Percentiles rank a stretch among this genome's conserved stretches.
These are phyloP conservation scores for Barbatosphaeria neglecta DNA, from an alignment of 495 filamentous ascomycete genomes.

Conservation along the genomic window DNA sequence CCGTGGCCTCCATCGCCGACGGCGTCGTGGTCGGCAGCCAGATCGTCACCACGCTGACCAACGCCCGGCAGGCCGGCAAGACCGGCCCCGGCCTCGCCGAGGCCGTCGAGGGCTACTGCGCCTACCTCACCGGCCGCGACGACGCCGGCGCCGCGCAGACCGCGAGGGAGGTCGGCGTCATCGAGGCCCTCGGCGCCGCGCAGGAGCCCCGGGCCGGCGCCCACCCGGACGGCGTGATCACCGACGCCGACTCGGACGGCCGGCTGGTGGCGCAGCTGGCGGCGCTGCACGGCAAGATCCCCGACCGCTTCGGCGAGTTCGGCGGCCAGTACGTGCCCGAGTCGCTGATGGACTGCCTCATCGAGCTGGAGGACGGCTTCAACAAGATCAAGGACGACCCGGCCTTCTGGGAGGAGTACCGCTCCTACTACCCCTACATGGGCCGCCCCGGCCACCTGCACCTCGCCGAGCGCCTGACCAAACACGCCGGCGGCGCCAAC, in stretches of 20 bases:
- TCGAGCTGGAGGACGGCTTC: slow-evolving; percentile 87
- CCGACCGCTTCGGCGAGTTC: slow-evolving; percentile 88
- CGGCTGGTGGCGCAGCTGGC: slow-evolving; percentile 34
- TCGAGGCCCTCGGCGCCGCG: slow-evolving; percentile 47
- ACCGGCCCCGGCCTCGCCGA: slow-evolving; percentile 37
- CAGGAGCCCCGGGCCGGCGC: slow-evolving; percentile 41
- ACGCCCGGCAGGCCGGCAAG: slow-evolving; percentile 59
- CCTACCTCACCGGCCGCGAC: slow-evolving; percentile 58
- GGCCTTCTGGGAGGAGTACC: slow-evolving; percentile 93
- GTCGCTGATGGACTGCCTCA: slow-evolving; percentile 92
- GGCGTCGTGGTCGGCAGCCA: slow-evolving; percentile 97
- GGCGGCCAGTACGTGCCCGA: slow-evolving; percentile 99
- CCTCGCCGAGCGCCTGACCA: slow-evolving; percentile 74
- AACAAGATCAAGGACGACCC: slow-evolving; percentile 73
- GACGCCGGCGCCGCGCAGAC: slow-evolving; percentile 34
- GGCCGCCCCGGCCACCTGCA: slow-evolving; percentile 87
- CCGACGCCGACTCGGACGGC: slow-evolving; percentile 22
- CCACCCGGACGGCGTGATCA: slow-evolving; percentile 39
- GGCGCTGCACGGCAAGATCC: slow-evolving; percentile 44
- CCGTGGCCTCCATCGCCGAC: slow-evolving; percentile 72
- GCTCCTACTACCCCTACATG: slow-evolving; percentile 96
- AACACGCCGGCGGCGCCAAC: slow-evolving; percentile 77
- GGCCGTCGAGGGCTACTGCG: slow-evolving; percentile 76
- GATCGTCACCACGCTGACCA: slow-evolving; percentile 68
- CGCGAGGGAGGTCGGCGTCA: slow-evolving; percentile 50